These are phyloP conservation scores for Eucalyptus erythrocorys DNA, from an alignment of 345 rosid genomes.

Conservation along the genomic window DNA sequence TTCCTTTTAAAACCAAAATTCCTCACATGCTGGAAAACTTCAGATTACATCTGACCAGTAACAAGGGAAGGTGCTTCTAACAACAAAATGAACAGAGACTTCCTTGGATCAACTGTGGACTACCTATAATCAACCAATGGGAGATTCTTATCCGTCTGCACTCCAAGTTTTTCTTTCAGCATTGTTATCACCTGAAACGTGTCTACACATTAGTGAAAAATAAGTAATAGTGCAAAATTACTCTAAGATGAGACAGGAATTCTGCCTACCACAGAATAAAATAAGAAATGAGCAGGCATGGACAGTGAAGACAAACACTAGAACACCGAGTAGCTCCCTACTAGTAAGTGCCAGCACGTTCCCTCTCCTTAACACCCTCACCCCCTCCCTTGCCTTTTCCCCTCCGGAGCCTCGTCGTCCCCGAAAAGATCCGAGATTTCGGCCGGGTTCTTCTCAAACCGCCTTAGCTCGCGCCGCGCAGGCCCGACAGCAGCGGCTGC, in stretches of 20 bases:
- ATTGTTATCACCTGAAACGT: slow-evolving; percentile 61
- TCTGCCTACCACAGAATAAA: background rate
- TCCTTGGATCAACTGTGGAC: background rate
- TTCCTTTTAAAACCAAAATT: background rate
- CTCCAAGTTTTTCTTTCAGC: slow-evolving; percentile 78
- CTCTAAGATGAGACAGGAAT: background rate
- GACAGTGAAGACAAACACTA: background rate
- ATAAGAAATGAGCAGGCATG: background rate
- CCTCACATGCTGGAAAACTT: background rate
- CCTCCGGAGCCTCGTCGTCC: background rate
- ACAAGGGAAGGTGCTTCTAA: background rate
- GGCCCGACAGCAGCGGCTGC: slow-evolving; percentile 37
- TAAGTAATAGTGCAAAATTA: background rate
- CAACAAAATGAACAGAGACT: background rate
- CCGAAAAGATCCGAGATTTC: slow-evolving; percentile 24
- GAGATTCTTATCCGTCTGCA: slow-evolving; percentile 59
- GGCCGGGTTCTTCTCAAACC: slow-evolving; percentile 45
- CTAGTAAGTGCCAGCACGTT: background rate
- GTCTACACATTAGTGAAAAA: background rate
- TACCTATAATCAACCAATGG: slow-evolving; percentile 70
- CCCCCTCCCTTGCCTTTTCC: background rate
- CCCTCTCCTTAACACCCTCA: background rate
- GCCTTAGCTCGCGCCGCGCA: slow-evolving; percentile 50
- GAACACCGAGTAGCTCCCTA: background rate
- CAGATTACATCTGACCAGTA: background rate